These are phyloP conservation scores for Teratosphaeria pseudoeucalypti DNA, from an alignment of 2,329 filamentous ascomycete species.

Conservation along the genomic window DNA sequence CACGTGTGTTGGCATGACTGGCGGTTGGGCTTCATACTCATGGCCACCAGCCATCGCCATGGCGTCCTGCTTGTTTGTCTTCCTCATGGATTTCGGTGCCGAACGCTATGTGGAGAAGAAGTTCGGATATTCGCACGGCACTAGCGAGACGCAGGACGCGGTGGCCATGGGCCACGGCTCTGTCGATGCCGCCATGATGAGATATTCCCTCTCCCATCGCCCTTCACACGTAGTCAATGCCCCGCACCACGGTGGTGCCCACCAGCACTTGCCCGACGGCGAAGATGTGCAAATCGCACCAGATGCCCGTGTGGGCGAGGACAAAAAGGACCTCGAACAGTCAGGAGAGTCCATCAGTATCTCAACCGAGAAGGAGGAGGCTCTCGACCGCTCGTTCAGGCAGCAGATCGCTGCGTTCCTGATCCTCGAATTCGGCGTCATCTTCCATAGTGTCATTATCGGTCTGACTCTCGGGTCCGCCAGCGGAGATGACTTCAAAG, in stretches of 20 bases:
- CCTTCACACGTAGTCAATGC: slow-evolving; percentile 1
- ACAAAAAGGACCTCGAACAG: background rate
- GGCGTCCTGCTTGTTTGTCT: slow-evolving; percentile 38
- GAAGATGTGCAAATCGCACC: slow-evolving; percentile 21
- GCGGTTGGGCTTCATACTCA: slow-evolving; percentile 40
- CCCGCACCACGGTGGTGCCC: slow-evolving; percentile 8
- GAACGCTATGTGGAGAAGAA: slow-evolving; percentile 42
- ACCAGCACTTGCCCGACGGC: slow-evolving; percentile 31
- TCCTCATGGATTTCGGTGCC: slow-evolving; percentile 41
- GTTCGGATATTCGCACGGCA: slow-evolving; percentile 30
- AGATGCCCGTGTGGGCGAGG: background rate
- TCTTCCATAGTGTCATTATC: slow-evolving; percentile 61
- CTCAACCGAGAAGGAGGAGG: slow-evolving; percentile 10
- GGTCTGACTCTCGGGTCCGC: slow-evolving; percentile 64
- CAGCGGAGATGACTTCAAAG: slow-evolving; percentile 45
- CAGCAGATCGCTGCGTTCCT: slow-evolving; percentile 79
- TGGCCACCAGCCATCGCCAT: slow-evolving; percentile 46
- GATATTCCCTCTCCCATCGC: slow-evolving; percentile 9
- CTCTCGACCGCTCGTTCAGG: slow-evolving; percentile 40
- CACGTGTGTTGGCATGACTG: slow-evolving; percentile 45
- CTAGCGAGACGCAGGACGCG: slow-evolving; percentile 4
- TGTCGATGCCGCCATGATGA: slow-evolving; percentile 16
- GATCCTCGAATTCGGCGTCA: slow-evolving; percentile 89
- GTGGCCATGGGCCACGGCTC: slow-evolving; percentile 7
- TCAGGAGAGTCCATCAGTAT: slow-evolving; percentile 2